These are phyloP conservation scores for Monosporascus sp. DNA, from an alignment of 2,329 filamentous ascomycete species.

Conservation along the genomic window DNA sequence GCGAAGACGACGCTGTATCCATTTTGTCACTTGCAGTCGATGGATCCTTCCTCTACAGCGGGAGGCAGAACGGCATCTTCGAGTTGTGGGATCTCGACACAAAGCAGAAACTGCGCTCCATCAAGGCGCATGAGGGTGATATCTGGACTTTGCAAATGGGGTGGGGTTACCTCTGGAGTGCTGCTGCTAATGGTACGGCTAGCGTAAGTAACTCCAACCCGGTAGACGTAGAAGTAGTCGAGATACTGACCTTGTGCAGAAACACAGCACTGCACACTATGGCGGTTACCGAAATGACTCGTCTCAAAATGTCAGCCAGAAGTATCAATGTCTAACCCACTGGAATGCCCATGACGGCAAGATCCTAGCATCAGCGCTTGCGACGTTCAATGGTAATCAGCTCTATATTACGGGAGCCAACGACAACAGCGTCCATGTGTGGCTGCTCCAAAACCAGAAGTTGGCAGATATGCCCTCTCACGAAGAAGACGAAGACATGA, in stretches of 20 bases:
- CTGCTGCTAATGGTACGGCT: conserved; percentile 80
- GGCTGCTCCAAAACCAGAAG: conserved; percentile 60
- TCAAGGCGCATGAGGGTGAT: conserved; percentile 75
- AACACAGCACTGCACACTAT: conserved; percentile 62
- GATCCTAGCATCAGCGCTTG: conserved; percentile 77
- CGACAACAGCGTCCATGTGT: conserved; percentile 82
- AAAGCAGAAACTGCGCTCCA: conserved; percentile 78
- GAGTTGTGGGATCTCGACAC: conserved; percentile 98
- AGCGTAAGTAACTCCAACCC: conserved; percentile 51
- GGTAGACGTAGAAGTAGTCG: background rate
- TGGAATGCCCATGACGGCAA: conserved; percentile 85
- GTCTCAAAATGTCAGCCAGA: conserved; percentile 59
- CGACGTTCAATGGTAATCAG: conserved; percentile 63
- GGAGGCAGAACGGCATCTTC: conserved; percentile 79
- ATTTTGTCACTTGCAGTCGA: conserved; percentile 78
- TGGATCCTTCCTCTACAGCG: conserved; percentile 87
- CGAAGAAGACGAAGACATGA: conserved; percentile 44
- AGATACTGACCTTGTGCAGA: conserved; percentile 32
- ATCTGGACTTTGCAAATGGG: conserved; percentile 83
- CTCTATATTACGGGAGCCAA: conserved; percentile 94
- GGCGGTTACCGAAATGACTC: conserved; percentile 46
- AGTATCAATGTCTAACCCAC: conserved; percentile 71
- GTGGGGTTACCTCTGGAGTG: conserved; percentile 80
- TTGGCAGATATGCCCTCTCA: conserved; percentile 27
- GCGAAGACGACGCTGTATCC: conserved; percentile 56